Conservation (phyloP, 441 rosid species). For the Omphalea diandra region DNA sequence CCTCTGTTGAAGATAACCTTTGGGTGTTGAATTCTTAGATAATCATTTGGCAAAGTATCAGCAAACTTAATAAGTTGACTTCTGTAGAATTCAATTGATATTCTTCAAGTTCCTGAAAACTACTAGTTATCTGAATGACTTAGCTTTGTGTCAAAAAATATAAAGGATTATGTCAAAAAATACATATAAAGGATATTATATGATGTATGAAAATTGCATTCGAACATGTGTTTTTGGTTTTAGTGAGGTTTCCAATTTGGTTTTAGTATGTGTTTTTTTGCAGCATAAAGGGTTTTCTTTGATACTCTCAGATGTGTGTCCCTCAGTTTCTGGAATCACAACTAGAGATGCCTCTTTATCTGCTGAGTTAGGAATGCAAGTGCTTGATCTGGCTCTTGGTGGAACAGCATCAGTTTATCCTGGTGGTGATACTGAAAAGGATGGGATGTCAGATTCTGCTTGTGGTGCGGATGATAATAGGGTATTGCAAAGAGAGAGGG, state of each 20-base stretch:
- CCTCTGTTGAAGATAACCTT: background rate
- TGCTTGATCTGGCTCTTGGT: slow-evolving; percentile 82
- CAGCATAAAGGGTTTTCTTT: slow-evolving; percentile 79
- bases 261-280: slow-evolving; percentile 31
- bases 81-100: background rate
- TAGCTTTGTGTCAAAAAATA: too few relatives aligned
- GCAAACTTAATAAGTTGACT: background rate
- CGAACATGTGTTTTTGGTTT: too few relatives aligned
- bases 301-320: slow-evolving; percentile 89
- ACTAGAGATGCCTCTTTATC: slow-evolving; percentile 81
- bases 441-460: slow-evolving; percentile 17
- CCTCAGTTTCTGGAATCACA: slow-evolving; percentile 78
- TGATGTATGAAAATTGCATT: background rate
- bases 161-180: background rate
- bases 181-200: background rate
- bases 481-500: slow-evolving; percentile 63
- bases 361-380: slow-evolving; percentile 81
- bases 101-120: background rate
- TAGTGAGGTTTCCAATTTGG: background rate
- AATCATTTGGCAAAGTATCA: background rate
- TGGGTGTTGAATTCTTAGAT: too few relatives aligned
- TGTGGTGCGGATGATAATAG: slow-evolving; percentile 36
- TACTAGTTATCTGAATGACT: background rate
- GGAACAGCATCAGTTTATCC: slow-evolving; percentile 35
- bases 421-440: slow-evolving; percentile 24